Evolutionary conservation across 345 rosid species (phyloP), one percentile per base, ranked within the genome.

Genomic region (Brassica carinata): DNA sequence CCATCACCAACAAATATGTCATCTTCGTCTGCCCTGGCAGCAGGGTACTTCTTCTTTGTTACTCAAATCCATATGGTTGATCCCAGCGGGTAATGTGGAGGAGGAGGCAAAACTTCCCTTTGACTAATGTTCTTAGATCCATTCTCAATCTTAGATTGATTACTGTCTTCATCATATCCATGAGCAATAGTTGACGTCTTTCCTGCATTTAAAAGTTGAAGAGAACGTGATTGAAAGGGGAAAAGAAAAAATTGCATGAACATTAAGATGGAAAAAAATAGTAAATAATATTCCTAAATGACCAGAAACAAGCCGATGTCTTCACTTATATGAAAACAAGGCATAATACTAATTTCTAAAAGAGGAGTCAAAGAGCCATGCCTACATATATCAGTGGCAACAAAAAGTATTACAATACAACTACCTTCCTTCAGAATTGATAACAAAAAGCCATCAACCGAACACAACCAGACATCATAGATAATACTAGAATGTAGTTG

Each of bases 1-100:
- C 99, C 99, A 3, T 88, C 96, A 51, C 99, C 98, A 45, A 89
- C 90, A 87, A 91, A 96, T 78, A 96, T 91, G 85, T 96, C 99
- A 72, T 90, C 90, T 19, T 91, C 94, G 2, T 88, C 97, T 67
- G 82, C 77, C 85, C 97, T 91, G 57, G 89, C 81, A 85, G 84
- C 86, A 63, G 77, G 89, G 88, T 7, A 64, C 90, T 82, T 85
- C 92, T 82, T 84, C 85, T 80, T 89, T 92, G 79, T 86, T 94
- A 53, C 43, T 81, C 43, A 83, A 77, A 69, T 93, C 93, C 69
- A 80, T 27, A 67, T 78, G 85, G 80, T 78, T 85, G 73, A 80
- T 89, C 77, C 29, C 85, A 8, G 88, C 84, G 71, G 85, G 97
- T 5, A 89, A 88, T 9, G 97, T 3, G 99, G 97, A 31, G 99